Evolutionary conservation across 2,329 filamentous ascomycete genomes (phyloP).

Genomic region (Fusarium pilosicola): DNA sequence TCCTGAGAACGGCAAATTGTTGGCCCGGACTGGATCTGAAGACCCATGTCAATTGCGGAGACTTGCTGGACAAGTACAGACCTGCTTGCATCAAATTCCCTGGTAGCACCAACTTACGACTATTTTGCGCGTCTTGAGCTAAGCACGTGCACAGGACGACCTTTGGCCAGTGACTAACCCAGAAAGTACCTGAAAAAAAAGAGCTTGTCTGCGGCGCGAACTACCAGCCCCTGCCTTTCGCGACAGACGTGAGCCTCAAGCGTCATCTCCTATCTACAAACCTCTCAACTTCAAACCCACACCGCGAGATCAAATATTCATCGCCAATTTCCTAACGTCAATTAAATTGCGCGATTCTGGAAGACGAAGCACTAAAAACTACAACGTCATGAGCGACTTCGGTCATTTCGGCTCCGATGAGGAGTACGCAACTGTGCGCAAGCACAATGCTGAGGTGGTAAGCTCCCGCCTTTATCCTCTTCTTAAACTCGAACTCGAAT

Average conservation of each 20-base stretch:
- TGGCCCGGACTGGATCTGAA: conserved; percentile 29
- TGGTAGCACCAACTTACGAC: conserved; percentile 16
- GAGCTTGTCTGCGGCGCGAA: conserved; percentile 33
- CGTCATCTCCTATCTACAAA: conserved; percentile 39
- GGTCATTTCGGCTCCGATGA: conserved; percentile 78
- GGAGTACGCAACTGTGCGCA: conserved; percentile 84
- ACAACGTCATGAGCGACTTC: conserved; percentile 74
- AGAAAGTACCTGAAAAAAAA: conserved; percentile 33
- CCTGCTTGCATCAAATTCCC: conserved; percentile 26
- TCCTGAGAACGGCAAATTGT: conserved; percentile 33
- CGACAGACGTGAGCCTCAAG: conserved; percentile 39
- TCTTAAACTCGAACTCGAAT: background rate
- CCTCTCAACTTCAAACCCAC: conserved; percentile 25
- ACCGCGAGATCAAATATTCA: background rate
- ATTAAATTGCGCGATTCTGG: conserved; percentile 24
- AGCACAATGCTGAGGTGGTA: conserved; percentile 82
- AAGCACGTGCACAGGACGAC: conserved; percentile 24
- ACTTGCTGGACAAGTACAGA: conserved; percentile 21
- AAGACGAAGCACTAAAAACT: conserved; percentile 1
- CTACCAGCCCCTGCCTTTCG: conserved; percentile 44
- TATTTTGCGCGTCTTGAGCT: background rate
- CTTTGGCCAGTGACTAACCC: conserved; percentile 22
- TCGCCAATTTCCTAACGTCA: conserved; percentile 2
- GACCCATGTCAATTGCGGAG: conserved; percentile 13
- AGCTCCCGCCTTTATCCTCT: conserved; percentile 21